Conservation (phyloP, 495 filamentous ascomycete genomes). For the Talaromyces adpressus region DNA sequence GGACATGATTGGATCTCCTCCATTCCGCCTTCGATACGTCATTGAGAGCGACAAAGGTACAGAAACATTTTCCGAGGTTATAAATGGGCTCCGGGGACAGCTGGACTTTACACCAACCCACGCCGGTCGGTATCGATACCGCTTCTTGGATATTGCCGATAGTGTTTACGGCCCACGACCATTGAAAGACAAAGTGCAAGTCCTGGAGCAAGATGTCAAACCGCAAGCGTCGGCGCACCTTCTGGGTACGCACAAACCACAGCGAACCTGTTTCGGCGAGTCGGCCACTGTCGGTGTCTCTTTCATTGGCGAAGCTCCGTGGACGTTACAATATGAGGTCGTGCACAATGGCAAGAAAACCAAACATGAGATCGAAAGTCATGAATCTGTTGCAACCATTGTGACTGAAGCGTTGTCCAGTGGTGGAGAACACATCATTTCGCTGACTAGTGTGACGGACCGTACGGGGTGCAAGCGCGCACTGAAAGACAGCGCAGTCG, state of each 20-base stretch:
- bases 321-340: slow-evolving; percentile 87
- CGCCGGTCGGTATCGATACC: slow-evolving; percentile 81
- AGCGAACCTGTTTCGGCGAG: slow-evolving; percentile 75
- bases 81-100: slow-evolving; percentile 66
- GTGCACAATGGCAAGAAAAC: slow-evolving; percentile 82
- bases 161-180: slow-evolving; percentile 57
- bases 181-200: slow-evolving; percentile 45
- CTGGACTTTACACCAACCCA: slow-evolving; percentile 73
- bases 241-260: slow-evolving; percentile 39
- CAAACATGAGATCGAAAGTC: slow-evolving; percentile 57
- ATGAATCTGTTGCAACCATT: slow-evolving; percentile 55
- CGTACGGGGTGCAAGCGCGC: slow-evolving; percentile 76
- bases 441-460: slow-evolving; percentile 78
- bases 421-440: slow-evolving; percentile 83
- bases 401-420: slow-evolving; percentile 61
- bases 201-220: slow-evolving; percentile 83
- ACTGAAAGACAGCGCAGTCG: slow-evolving; percentile 71
- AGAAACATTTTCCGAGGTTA: slow-evolving; percentile 39
- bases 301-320: slow-evolving; percentile 76
- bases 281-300: slow-evolving; percentile 62
- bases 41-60: slow-evolving; percentile 53
- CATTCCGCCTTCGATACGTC: slow-evolving; percentile 71
- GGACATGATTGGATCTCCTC: slow-evolving; percentile 83
- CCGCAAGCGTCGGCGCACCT: slow-evolving; percentile 80
- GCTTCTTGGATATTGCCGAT: slow-evolving; percentile 74